A percentile compares a stretch with the other conserved stretches of the same genome.
These are phyloP conservation scores for Taphrina wiesneri DNA, from an alignment of 1,139 yeast species.

Conservation along the genomic window DNA sequence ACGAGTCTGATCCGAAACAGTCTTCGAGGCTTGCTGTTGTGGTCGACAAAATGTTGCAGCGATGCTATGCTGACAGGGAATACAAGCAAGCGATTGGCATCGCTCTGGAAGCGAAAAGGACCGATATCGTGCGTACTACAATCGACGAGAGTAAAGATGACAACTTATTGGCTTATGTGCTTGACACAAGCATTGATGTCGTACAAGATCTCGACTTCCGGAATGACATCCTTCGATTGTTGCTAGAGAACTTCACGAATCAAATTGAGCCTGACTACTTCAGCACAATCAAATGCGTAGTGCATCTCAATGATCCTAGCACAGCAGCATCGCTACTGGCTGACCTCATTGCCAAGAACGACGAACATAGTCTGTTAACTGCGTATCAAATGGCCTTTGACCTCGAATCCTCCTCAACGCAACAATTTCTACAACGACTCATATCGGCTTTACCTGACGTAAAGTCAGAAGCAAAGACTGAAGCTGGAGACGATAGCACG, in stretches of 20 bases:
- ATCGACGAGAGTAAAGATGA: conserved; percentile 37
- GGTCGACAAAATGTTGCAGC: conserved; percentile 82
- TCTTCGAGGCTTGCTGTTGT: conserved; percentile 66
- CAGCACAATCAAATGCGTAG: conserved; percentile 78
- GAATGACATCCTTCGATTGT: conserved; percentile 51
- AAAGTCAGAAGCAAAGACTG: conserved; percentile 52
- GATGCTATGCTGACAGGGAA: conserved; percentile 72
- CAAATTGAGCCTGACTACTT: conserved; percentile 73
- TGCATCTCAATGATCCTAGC: conserved; percentile 75
- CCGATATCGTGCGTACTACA: conserved; percentile 69
- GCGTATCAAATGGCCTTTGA: conserved; percentile 97
- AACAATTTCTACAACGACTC: conserved; percentile 74
- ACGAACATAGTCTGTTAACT: conserved; percentile 52
- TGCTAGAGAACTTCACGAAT: conserved; percentile 62
- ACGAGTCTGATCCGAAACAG: conserved; percentile 46
- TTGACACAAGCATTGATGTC: conserved; percentile 69
- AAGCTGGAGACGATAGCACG: conserved; percentile 43
- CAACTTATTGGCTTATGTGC: conserved; percentile 70
- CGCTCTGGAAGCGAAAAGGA: conserved; percentile 80
- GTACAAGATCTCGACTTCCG: conserved; percentile 69
- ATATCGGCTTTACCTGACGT: conserved; percentile 44
- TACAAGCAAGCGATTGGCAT: conserved; percentile 79
- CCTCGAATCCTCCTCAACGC: conserved; percentile 89
- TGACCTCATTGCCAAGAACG: conserved; percentile 53
- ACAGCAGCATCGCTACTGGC: conserved; percentile 70